Conservation (phyloP, 371 early-diverging fungal genomes). For the Mortierella sp. region DNA sequence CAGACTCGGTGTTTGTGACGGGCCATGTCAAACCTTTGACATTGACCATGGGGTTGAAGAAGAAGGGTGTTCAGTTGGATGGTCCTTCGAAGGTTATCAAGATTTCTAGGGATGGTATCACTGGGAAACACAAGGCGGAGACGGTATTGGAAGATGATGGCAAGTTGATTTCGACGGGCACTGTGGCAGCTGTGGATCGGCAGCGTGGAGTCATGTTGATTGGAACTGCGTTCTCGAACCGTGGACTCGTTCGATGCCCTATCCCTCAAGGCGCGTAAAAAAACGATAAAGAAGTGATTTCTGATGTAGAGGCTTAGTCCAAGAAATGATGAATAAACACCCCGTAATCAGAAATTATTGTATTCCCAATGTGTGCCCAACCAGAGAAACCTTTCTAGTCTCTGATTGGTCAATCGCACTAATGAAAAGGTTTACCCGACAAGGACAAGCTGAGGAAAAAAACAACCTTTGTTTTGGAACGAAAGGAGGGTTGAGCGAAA, state of each 20-base stretch:
- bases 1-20: slow-evolving; percentile 59
- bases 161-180: slow-evolving; percentile 54
- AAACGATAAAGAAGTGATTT: no score
- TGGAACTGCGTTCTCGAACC: slow-evolving; percentile 26
- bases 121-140: slow-evolving; percentile 50
- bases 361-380: no score
- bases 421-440: background rate
- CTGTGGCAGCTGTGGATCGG: slow-evolving; percentile 63
- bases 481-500: background rate
- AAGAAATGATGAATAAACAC: background rate
- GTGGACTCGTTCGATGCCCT: slow-evolving; percentile 37
- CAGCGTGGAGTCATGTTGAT: slow-evolving; percentile 52
- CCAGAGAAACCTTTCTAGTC: background rate
- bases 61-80: background rate
- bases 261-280: slow-evolving; percentile 22
- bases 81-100: slow-evolving; percentile 43
- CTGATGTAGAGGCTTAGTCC: no score
- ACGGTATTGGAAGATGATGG: slow-evolving; percentile 61
- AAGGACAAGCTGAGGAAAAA: background rate
- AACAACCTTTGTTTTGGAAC: no score
- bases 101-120: slow-evolving; percentile 30
- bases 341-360: background rate
- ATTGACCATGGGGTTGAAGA: slow-evolving; percentile 1
- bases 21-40: slow-evolving; percentile 52
- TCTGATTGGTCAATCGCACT: background rate